Evolutionary conservation across 768 basidiomycete genomes (phyloP).

Genomic region (Leccinellum luteum): DNA sequence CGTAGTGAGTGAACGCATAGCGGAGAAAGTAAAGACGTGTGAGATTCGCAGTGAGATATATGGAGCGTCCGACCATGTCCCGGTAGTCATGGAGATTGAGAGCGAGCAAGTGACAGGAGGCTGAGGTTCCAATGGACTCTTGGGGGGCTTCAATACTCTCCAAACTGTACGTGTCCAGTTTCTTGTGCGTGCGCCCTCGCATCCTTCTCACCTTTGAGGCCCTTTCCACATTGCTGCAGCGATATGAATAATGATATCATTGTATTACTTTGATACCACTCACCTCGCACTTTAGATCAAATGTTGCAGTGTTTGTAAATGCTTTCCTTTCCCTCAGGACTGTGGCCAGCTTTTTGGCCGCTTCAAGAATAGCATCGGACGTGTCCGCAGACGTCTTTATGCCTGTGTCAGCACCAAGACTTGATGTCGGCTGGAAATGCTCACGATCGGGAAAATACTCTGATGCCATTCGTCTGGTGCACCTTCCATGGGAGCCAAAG

Average conservation of each 20-base stretch:
- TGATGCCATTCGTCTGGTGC: constrained; percentile 89
- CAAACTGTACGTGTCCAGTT: constrained; percentile 84
- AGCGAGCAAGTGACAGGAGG: constrained; percentile 35
- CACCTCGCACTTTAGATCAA: constrained; percentile 87
- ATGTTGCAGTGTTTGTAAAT: constrained; percentile 89
- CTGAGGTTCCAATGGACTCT: background rate
- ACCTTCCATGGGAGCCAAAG: constrained; percentile 71
- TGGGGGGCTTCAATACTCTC: constrained; percentile 60
- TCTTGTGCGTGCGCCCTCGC: constrained; percentile 83
- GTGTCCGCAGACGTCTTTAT: constrained; percentile 32
- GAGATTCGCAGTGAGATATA: constrained; percentile 85
- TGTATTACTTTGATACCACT: constrained; percentile 15
- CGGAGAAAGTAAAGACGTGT: constrained; percentile 68
- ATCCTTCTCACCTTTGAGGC: constrained; percentile 91
- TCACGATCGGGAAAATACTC: constrained; percentile 68
- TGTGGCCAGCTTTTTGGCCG: constrained; percentile 68
- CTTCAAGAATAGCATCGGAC: constrained; percentile 55
- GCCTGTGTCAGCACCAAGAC: constrained; percentile 24
- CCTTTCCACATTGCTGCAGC: constrained; percentile 70
- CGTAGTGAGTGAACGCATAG: constrained; percentile 69
- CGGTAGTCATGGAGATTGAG: constrained; percentile 73
- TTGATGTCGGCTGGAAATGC: constrained; percentile 13
- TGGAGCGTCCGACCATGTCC: constrained; percentile 85
- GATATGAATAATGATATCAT: constrained; percentile 4
- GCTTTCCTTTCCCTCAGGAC: constrained; percentile 75